Conservation (phyloP, 108 stramenopile genomes). For the Skeletonema menzelii region DNA sequence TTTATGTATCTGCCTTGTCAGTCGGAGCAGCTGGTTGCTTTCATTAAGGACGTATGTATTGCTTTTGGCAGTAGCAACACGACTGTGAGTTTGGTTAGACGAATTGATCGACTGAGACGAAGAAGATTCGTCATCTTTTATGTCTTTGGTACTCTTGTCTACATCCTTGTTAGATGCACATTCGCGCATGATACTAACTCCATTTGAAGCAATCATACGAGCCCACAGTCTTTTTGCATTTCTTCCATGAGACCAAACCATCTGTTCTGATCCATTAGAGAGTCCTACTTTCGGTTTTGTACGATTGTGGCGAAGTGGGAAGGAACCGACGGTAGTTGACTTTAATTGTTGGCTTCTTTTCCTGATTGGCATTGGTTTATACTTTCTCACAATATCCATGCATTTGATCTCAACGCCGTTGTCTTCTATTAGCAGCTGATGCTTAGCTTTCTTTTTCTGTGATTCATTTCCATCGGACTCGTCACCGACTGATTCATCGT, state of each 20-base stretch:
- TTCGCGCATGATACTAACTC: background rate
- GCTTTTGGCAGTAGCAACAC: background rate
- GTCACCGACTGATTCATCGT: background rate
- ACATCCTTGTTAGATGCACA: background rate
- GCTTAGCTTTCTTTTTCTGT: background rate
- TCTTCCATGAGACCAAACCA: conserved; percentile 32
- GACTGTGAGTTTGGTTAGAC: background rate
- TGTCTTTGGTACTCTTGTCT: background rate
- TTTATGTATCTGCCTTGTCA: background rate
- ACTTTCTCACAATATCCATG: background rate
- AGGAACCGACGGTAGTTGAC: conserved; percentile 6
- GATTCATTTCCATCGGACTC: background rate
- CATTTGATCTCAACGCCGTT: background rate
- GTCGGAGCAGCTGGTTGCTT: background rate
- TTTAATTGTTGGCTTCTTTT: background rate
- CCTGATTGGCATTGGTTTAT: background rate
- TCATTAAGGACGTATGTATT: background rate
- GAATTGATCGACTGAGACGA: background rate
- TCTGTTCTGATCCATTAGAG: conserved; percentile 13
- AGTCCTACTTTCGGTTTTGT: conserved; percentile 7
- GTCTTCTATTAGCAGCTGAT: background rate
- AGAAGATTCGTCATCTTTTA: background rate
- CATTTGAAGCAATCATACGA: conserved; percentile 31
- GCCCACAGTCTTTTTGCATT: conserved; percentile 27
- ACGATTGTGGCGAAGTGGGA: conserved; percentile 35